Base-by-base conservation (phyloP, 495 filamentous ascomycete genomes). In the Lasiosphaeria hispida region DNA sequence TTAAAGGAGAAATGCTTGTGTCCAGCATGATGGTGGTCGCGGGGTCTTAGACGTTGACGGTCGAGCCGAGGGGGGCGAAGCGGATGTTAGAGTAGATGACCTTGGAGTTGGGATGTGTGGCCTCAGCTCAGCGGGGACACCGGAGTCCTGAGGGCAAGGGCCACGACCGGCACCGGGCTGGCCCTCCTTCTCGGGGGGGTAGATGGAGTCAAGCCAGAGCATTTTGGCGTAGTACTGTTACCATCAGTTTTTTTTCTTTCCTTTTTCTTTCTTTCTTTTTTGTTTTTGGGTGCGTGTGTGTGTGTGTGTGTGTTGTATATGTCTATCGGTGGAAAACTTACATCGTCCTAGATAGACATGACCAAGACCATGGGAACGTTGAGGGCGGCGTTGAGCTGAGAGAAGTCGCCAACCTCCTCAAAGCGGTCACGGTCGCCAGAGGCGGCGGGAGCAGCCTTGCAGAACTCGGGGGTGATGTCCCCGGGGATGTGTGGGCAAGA, bases 121-220 rank as follows among this genome's bases (percentile, higher is more conserved):
- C 33, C 75, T 86, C 83, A 51, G 89, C 77, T 78, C 77, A 5
- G 59, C 61, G 8, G 86, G 85, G 7, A 69, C 74, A 41, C 84
- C 85, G 42, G 81, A 83, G 70, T 69, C 70, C 30, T 72, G 77
- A 33, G 77, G 57, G 71, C 88, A 91, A 49, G 80, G 78, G 45
- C 87, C 88, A 68, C 88, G 86, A 59, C 77, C 77, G 50, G 80
- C 79, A 70, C 88, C 88, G 19, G 85, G 84, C 7, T 62, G 63
- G 45, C 73, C 30, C 38, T 56, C 67, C 7, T 64, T 74, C 58
- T 77, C 77, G 13, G 77, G 73, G 2, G 87, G 88, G 74, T 86
- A 88, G 68, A 71, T 78, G 67, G 83, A 83, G 75, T 91, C 88
- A 60, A 92, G 83, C 88, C 88, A 91, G 57, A 86, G 78, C 88